Base-by-base conservation (phyloP, 192 early-diverging fungal genomes). In the Podila verticillata region DNA sequence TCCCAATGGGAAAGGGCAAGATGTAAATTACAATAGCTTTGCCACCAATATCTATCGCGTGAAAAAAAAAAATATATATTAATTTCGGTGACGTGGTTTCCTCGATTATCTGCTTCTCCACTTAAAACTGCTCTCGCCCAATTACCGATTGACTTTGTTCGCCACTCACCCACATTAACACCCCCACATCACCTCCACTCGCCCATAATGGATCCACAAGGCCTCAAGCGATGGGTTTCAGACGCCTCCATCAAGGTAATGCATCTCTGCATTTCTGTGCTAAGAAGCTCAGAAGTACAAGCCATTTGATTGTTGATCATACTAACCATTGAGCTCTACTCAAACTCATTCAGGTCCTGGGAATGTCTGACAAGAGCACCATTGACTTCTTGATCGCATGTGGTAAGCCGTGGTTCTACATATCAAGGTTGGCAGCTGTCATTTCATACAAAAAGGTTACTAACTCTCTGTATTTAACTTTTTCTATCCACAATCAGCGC, bases 301-400 rank as follows among this genome's bases (percentile, higher is more conserved):
- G 17, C 5, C 22, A 4, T n/a, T 44, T 31, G 47, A 1, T 8
- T 19, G 29, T 12, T 29, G 13, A 48, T 22, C 12, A 56, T 19
- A 31, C 22, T 48, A 61, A 10, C 15, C 49, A 19, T 26, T n/a
- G n/a, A 54, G 17, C 24, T 17, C n/a, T 20, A 8, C 8, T 54
- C 24, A 44, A 44, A 15, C 6, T 6, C 2, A 26, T 31, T 39
- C 62, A 85, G 84, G 75, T 92, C 6, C 81, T 92, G 13, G 91
- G 90, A 51, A 88, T 92, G 73, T 86, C 89, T n/a, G 93, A 93
- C 68, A 68, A 62, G 24, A 90, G 86, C 17, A 82, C 90, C 22
- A 87, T 91, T 26, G 92, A 95, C 81, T 95, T 88, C 75, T 71
- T 95, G 63, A 85, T 92, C 57, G 89, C 92, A 13, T 71, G 84